These are phyloP conservation scores for Phycomyces blakesleeanus DNA, from an alignment of 192 early-diverging fungal genomes.

Conservation along the genomic window DNA sequence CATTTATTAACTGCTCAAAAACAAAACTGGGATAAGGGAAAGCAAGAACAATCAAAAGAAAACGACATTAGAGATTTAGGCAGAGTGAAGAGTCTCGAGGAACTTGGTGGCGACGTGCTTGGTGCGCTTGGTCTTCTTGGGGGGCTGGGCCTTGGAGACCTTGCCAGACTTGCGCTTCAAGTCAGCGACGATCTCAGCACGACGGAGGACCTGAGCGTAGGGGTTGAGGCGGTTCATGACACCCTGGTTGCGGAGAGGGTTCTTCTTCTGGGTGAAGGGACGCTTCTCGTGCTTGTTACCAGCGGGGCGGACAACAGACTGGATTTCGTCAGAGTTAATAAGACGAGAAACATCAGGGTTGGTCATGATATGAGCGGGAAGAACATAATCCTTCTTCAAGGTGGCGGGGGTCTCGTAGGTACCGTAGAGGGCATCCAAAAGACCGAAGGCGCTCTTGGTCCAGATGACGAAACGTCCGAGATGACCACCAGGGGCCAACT, in stretches of 20 bases:
- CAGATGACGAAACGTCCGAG: conserved; percentile 99
- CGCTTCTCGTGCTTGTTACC: conserved; percentile 76
- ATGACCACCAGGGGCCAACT: conserved; percentile 97
- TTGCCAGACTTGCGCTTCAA: conserved; percentile 55
- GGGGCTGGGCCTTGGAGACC: conserved; percentile 45
- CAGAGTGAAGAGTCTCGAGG: conserved; percentile 36
- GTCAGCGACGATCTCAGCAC: conserved; percentile 65
- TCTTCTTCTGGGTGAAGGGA: conserved; percentile 97
- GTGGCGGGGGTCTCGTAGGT: conserved; percentile 69
- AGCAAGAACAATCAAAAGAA: not conserved
- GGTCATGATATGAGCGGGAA: conserved; percentile 81
- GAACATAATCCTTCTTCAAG: conserved; percentile 85
- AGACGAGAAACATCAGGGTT: conserved; percentile 93
- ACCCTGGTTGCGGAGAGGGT: conserved; percentile 91
- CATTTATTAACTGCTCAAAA: too few relatives aligned
- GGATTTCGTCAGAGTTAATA: conserved; percentile 95
- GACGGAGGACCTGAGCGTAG: conserved; percentile 86
- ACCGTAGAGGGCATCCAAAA: conserved; percentile 92
- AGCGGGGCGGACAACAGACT: conserved; percentile 84
- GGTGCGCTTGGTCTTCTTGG: conserved; percentile 37
- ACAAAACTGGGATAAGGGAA: too few relatives aligned
- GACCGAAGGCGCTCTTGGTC: conserved; percentile 89
- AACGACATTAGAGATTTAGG: too few relatives aligned
- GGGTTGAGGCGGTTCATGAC: conserved; percentile 95
- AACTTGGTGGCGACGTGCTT: conserved; percentile 50